Evolutionary conservation across 768 basidiomycete genomes (phyloP).

Genomic region (Lentinula boryana): DNA sequence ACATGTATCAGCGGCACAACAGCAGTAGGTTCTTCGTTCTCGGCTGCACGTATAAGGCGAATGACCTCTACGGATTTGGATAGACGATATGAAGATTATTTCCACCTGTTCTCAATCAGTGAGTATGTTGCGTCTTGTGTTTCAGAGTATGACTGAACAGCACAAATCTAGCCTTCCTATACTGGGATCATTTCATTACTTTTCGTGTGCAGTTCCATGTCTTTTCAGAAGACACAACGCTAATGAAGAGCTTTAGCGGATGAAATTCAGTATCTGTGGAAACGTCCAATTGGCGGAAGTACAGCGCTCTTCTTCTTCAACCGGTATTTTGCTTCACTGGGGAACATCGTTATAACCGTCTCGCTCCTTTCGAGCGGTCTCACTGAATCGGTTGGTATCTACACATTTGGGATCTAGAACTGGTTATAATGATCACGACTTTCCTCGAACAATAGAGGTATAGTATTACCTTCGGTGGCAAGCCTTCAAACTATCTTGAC

Average conservation of each 20-base stretch:
- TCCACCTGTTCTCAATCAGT: slow-evolving; percentile 2
- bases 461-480: neutral
- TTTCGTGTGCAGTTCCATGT: neutral
- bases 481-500: neutral
- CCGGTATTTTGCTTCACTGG: slow-evolving; percentile 1
- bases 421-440: neutral
- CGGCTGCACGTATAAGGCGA: no score
- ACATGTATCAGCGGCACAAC: neutral
- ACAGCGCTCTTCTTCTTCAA: slow-evolving; percentile 3
- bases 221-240: neutral
- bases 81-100: slow-evolving; percentile 3
- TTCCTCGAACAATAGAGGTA: neutral
- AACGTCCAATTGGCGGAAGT: neutral
- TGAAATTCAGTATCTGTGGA: slow-evolving; percentile 7
- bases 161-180: neutral
- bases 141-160: neutral
- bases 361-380: slow-evolving; percentile 1
- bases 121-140: neutral
- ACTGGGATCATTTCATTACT: slow-evolving; percentile 4
- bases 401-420: neutral
- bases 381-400: neutral
- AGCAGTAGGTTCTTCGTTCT: neutral
- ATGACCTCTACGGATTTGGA: neutral
- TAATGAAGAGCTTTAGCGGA: neutral
- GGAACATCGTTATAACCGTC: slow-evolving; percentile 2